Percentiles rank a stretch among this genome's conserved stretches.
Conservation (phyloP, 2,329 filamentous ascomycete species). For the Talaromyces sp. region DNA sequence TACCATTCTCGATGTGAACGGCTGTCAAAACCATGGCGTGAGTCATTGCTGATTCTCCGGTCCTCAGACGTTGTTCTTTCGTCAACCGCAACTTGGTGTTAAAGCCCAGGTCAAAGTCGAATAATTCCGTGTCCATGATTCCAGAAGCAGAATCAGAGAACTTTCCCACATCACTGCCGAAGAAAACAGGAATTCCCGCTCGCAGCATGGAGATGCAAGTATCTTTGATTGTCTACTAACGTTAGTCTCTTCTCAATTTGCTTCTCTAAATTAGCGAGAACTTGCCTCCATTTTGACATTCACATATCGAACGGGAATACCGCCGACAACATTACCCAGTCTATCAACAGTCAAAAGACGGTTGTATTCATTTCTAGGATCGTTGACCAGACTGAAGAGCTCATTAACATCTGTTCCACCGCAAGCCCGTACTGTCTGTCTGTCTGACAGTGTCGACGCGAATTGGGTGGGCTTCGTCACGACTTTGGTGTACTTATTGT, state of each 20-base stretch:
- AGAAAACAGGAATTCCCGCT: conserved; percentile 76
- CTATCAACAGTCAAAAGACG: conserved; percentile 69
- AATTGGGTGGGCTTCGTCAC: conserved; percentile 65
- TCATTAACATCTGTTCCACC: conserved; percentile 57
- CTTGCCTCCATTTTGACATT: conserved; percentile 65
- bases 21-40: conserved; percentile 89
- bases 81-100: conserved; percentile 67
- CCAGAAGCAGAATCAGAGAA: conserved; percentile 64
- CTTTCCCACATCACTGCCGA: conserved; percentile 82
- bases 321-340: conserved; percentile 76
- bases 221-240: conserved; percentile 56
- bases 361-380: conserved; percentile 71
- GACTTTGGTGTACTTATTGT: conserved; percentile 59
- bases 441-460: conserved; percentile 60
- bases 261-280: neutral
- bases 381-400: conserved; percentile 78
- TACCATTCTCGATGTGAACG: conserved; percentile 68
- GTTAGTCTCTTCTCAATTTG: neutral
- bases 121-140: conserved; percentile 73
- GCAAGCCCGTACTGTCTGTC: conserved; percentile 54
- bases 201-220: conserved; percentile 73
- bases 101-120: conserved; percentile 80
- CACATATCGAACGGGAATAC: conserved; percentile 70
- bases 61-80: conserved; percentile 69
- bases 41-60: conserved; percentile 77